Evolutionary conservation across 192 early-diverging fungal genomes (phyloP).

Genomic region (Coemansia furcata): DNA sequence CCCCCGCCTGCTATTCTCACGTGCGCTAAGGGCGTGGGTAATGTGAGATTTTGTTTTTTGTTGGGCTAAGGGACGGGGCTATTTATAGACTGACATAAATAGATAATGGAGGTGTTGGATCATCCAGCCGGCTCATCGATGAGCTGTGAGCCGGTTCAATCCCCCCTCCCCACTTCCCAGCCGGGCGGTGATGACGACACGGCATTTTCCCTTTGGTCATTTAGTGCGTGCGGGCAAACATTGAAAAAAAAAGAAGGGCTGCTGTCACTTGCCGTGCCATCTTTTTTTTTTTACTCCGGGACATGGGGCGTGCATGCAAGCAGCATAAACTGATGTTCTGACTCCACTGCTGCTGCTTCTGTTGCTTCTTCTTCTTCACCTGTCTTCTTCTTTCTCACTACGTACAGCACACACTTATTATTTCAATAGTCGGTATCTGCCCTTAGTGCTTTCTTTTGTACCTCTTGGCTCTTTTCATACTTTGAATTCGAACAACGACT

Average conservation of each 20-base stretch:
- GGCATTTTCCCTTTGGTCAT: not conserved
- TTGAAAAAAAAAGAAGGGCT: too few relatives aligned
- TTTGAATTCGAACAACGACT: not conserved
- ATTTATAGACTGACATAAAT: not conserved
- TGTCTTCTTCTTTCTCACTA: not conserved
- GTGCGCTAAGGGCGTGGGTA: not conserved
- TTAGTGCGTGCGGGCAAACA: not conserved
- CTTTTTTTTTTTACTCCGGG: not conserved
- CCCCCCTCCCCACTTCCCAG: not conserved
- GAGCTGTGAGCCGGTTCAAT: not conserved
- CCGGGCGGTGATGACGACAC: not conserved
- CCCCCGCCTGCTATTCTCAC: not conserved
- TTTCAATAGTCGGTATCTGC: not conserved
- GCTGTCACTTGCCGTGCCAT: not conserved
- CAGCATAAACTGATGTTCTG: not conserved
- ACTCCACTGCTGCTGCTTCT: not conserved
- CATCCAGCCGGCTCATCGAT: not conserved
- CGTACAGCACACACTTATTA: not conserved
- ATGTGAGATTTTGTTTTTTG: not conserved
- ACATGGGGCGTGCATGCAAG: not conserved
- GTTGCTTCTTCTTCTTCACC: not conserved
- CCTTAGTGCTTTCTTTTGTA: not conserved
- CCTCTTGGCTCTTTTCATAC: not conserved
- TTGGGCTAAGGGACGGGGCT: not conserved
- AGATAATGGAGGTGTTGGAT: not conserved